Evolutionary conservation across 2,329 filamentous ascomycete genomes (phyloP).

Genomic region (Apiospora rasikravindrae): DNA sequence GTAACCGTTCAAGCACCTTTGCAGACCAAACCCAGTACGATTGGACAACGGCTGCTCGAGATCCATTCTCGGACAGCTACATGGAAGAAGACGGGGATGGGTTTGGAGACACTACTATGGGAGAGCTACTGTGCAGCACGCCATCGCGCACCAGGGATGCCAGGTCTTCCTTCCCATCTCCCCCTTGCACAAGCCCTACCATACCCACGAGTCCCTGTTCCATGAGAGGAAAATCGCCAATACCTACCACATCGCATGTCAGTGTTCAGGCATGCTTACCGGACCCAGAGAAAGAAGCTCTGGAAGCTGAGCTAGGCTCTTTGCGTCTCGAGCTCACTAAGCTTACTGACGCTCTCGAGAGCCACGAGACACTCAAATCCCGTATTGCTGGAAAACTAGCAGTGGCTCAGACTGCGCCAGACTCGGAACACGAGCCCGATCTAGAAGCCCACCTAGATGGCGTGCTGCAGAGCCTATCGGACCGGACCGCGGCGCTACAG

Average conservation of each 20-base stretch:
- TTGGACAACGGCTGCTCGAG: conserved; percentile 57
- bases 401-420: conserved; percentile 22
- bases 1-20: conserved; percentile 22
- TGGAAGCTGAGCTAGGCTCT: conserved; percentile 54
- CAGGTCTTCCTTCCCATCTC: conserved; percentile 60
- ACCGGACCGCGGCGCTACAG: conserved; percentile 53
- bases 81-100: conserved; percentile 41
- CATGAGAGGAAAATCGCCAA: conserved; percentile 24
- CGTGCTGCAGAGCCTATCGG: conserved; percentile 52
- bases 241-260: conserved; percentile 36
- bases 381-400: conserved; percentile 35
- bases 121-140: conserved; percentile 57
- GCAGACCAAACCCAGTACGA: conserved; percentile 41
- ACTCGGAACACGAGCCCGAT: conserved; percentile 28
- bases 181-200: conserved; percentile 56
- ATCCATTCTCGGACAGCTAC: conserved; percentile 52
- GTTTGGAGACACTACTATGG: conserved; percentile 58
- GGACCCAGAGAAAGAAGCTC: conserved; percentile 47
- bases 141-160: conserved; percentile 47
- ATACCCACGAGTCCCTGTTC: conserved; percentile 46
- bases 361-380: conserved; percentile 49
- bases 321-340: conserved; percentile 55
- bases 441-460: conserved; percentile 50
- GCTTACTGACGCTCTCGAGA: conserved; percentile 52
- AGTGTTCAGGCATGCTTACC: conserved; percentile 49